Base-by-base conservation (phyloP, 1,284 basidiomycete genomes). In the Rhodotorula sp. region DNA sequence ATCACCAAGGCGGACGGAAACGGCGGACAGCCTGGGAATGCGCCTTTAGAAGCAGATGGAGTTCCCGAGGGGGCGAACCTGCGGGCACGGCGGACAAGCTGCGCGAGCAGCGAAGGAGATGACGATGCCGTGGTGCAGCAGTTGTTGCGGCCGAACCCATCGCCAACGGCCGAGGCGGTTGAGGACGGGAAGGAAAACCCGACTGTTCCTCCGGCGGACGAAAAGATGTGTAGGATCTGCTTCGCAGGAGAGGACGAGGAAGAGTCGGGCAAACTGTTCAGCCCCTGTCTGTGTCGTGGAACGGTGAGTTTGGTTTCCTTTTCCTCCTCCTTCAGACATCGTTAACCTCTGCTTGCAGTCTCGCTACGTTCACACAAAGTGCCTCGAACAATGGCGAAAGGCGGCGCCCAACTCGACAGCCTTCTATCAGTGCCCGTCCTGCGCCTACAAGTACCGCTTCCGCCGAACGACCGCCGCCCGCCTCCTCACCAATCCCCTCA, bases 221-320 rank as follows among this genome's bases (percentile, higher is more conserved):
- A 61, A 2, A 47, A 27, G 39, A 46, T 61, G n/a, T 74, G 72
- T 30, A 49, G 72, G 44, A 72, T 74, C 51, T 74, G 72, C 36
- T 74, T 74, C 36, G 64, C 48, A 17, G 67, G 67, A 0, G 62
- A 59, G 6, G 72, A 74, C 51, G 70, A 72, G 22, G 62, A 47
- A 2, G 66, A 67, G 44, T 34, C 63, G 24, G 67, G 67, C 9
- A 62, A 59, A n/a, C 57, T 74, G 11, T 72, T 74, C 54, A 51
- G 39, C 4, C 72, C 72, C 0, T 74, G 72, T n/a, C 13, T 57
- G 19, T 74, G 72, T 47, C 55, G 59, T 0, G 72, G 72, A 6
- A 72, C 66, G 29, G 71, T 70, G 30, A 47, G 72, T 57, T 4
- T 7, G 1, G 0, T 1, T 29, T 20, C 19, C 27, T 27, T n/a